Base-by-base conservation (phyloP, 2,329 filamentous ascomycete genomes). In the Dryadomyces quercivorus region DNA sequence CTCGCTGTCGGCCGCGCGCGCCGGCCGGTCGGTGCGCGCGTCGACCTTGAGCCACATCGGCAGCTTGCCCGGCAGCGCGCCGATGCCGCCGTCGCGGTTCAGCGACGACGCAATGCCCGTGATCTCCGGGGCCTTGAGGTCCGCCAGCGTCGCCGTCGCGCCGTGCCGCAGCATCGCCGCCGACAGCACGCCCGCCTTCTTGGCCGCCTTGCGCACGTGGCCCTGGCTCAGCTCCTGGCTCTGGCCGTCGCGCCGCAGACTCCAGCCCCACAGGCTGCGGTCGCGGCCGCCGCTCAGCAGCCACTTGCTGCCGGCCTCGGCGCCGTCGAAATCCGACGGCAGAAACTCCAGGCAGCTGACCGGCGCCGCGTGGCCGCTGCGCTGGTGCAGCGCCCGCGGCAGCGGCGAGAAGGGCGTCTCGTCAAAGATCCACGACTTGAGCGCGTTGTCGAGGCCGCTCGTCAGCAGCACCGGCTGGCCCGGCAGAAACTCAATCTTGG, bases 361-460 rank as follows among this genome's bases (percentile, higher is more conserved):
- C 0, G 91, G 85, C 2, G 86, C 90, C 10, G 91, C 88, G 66
- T 98, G 93, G 2, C 93, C 93, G 61, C 87, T 90, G 60, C 93
- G 80, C 3, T 82, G 81, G 68, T 98, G 93, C 34, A 98, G 73
- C 26, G 89, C 85, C 18, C 92, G 81, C 2, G 93, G 93, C 12
- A 91, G 77, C 0, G 91, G 84, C 0, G 88, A 93, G 66, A 95
- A 95, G 0, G 92, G 91, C 0, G 84, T 85, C 66, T 94, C 85
- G 63, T 97, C 92, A 62, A 96, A 95, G 58, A 97, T 93, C 92
- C 92, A 96, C 5, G 90, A 91, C 66, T 92, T 94, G 56, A 98
- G 73, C 10, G 91, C 88, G 69, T 98, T 98, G 67, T 98, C 93
- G 50, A 87, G 76, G 5, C 93, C 94, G 59, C 89, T 93, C 10